phyloP scores from a whole-genome alignment of 2,329 filamentous ascomycete species.

The Sclerotinia subarctica region DNA sequence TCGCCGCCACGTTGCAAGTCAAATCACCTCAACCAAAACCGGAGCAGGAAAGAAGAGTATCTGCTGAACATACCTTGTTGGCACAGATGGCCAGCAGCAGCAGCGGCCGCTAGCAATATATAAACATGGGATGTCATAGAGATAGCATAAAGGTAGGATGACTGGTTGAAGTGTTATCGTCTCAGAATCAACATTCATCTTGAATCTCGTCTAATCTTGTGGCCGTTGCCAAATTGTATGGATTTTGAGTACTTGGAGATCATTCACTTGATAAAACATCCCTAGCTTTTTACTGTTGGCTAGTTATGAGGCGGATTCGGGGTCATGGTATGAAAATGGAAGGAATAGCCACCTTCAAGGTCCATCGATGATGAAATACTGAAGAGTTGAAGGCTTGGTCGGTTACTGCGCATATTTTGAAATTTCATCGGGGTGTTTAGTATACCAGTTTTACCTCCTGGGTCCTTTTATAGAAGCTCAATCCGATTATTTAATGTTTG shows the following conservation, averaged over 20 bases:
- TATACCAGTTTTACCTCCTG: background rate
- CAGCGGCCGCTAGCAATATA: slow-evolving; percentile 22
- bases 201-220: background rate
- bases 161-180: background rate
- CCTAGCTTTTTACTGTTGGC: background rate
- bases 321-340: background rate
- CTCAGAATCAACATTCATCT: background rate
- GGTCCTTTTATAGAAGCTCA: background rate
- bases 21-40: slow-evolving; percentile 6
- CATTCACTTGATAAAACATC: background rate
- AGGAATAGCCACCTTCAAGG: background rate
- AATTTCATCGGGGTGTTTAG: background rate
- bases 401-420: background rate
- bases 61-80: slow-evolving; percentile 15
- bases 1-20: background rate
- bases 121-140: background rate
- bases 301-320: background rate
- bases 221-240: background rate
- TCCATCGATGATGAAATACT: background rate
- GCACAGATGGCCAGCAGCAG: slow-evolving; percentile 31
- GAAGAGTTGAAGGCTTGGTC: background rate
- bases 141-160: background rate
- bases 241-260: background rate
- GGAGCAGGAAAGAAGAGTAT: slow-evolving; percentile 5
- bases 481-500: background rate